These are phyloP conservation scores for Serendipita sp. DNA, from an alignment of 768 basidiomycete genomes.

Conservation along the genomic window DNA sequence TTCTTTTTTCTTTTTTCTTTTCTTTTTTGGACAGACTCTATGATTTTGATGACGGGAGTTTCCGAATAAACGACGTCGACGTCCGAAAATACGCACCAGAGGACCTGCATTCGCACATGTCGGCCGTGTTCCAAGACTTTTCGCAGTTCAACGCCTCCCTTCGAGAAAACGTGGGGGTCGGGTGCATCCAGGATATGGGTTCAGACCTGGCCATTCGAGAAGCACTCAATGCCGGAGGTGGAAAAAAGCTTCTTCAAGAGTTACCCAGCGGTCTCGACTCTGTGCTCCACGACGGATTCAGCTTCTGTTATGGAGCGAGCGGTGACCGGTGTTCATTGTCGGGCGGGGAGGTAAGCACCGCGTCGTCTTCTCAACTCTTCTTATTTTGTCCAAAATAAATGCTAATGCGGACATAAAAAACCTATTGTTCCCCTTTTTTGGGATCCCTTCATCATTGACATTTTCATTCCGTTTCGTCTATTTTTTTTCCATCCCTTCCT, in stretches of 20 bases:
- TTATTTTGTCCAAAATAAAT: no score
- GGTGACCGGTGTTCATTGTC: neutral
- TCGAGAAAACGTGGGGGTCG: conserved; percentile 75
- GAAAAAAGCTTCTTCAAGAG: conserved; percentile 44
- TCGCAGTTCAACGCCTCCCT: conserved; percentile 64
- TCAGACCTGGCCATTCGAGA: conserved; percentile 39
- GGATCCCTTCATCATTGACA: neutral
- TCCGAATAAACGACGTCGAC: conserved; percentile 56
- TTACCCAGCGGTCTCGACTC: conserved; percentile 62
- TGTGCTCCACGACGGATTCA: conserved; percentile 35
- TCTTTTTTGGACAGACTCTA: neutral
- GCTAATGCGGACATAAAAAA: neutral
- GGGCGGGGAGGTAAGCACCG: neutral
- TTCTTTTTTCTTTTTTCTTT: no score
- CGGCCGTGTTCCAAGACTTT: conserved; percentile 79
- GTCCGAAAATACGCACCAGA: conserved; percentile 46
- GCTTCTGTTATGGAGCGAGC: conserved; percentile 12
- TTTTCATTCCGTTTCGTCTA: neutral
- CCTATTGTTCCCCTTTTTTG: neutral
- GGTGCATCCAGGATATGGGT: conserved; percentile 48
- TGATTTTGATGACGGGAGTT: conserved; percentile 33
- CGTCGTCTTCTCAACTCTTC: neutral
- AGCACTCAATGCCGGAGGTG: conserved; percentile 61
- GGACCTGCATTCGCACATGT: conserved; percentile 58
- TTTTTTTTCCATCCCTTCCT: neutral